Evolutionary conservation across 2,329 filamentous ascomycete species (phyloP).

Genomic region (Exophiala xenobiotica): DNA sequence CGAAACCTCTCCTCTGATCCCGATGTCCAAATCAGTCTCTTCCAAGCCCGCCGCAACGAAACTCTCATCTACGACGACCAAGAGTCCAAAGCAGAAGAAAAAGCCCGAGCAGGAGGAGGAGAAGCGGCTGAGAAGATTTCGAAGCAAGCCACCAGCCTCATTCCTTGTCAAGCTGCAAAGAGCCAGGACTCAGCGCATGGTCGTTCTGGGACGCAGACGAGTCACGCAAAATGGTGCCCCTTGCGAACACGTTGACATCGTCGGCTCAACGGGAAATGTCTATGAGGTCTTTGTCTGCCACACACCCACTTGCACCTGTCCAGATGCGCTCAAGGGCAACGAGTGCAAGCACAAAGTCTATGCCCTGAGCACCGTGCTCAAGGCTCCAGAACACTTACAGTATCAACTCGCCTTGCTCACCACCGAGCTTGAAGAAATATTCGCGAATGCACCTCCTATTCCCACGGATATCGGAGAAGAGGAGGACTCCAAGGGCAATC

Average conservation of each 20-base stretch:
- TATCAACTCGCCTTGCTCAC: conserved; percentile 63
- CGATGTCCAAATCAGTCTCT: neutral
- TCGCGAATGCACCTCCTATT: conserved; percentile 53
- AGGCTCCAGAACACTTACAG: conserved; percentile 54
- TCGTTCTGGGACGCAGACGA: conserved; percentile 54
- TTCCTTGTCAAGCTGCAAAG: conserved; percentile 51
- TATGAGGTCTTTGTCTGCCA: conserved; percentile 57
- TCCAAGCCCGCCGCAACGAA: neutral
- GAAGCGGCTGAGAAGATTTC: conserved; percentile 42
- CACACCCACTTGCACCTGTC: conserved; percentile 56
- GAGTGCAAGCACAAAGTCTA: conserved; percentile 59
- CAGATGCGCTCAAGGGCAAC: conserved; percentile 54
- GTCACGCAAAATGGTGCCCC: conserved; percentile 45
- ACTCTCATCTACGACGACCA: neutral
- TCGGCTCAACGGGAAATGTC: conserved; percentile 62
- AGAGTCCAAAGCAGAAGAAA: neutral
- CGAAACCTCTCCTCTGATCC: neutral
- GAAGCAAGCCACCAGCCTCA: conserved; percentile 44
- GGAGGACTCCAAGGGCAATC: conserved; percentile 43
- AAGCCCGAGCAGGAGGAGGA: conserved; percentile 34
- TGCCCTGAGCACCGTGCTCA: conserved; percentile 55
- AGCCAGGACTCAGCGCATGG: conserved; percentile 55
- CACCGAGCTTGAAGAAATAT: conserved; percentile 58
- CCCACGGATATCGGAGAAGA: conserved; percentile 39
- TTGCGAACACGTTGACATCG: conserved; percentile 55